Conservation (phyloP, 768 basidiomycete species). For the Strobilomyces echinocephalus region DNA sequence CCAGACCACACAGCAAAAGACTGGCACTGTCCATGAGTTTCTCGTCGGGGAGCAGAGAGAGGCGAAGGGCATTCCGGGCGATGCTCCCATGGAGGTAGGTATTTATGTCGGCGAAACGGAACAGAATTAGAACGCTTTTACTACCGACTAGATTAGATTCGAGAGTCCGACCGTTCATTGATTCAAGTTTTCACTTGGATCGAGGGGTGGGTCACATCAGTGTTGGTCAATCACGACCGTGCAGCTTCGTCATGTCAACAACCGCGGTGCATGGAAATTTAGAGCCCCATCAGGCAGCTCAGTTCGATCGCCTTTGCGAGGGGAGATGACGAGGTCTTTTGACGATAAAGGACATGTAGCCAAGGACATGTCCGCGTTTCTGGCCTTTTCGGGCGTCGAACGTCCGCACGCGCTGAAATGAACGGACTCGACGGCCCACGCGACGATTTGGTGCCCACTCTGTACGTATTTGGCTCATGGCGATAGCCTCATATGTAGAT, state of each 20-base stretch:
- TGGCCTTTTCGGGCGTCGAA: conserved; percentile 25
- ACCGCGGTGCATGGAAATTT: conserved; percentile 10
- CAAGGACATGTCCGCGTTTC: conserved; percentile 28
- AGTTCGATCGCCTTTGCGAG: conserved; percentile 6
- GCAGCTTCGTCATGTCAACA: conserved; percentile 21
- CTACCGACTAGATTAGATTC: conserved; percentile 28
- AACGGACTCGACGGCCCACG: conserved; percentile 23
- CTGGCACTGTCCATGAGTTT: conserved; percentile 24
- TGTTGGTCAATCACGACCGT: not conserved
- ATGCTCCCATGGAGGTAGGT: conserved; percentile 20
- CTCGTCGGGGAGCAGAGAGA: conserved; percentile 18
- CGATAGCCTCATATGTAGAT: conserved; percentile 22
- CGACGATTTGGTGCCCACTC: conserved; percentile 12
- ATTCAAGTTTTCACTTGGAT: not conserved
- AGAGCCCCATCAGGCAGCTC: conserved; percentile 9
- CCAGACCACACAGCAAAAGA: conserved; percentile 19
- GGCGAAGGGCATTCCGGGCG: conserved; percentile 27
- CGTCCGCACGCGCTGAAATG: conserved; percentile 24
- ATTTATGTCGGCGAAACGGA: conserved; percentile 31
- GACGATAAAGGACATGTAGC: conserved; percentile 14
- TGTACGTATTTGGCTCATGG: conserved; percentile 16
- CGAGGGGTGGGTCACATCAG: not conserved
- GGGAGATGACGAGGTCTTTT: conserved; percentile 18
- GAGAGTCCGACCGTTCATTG: conserved; percentile 10
- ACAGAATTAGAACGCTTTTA: conserved; percentile 27